Percentiles rank a stretch among this genome's conserved stretches.
Evolutionary conservation across 805 yeast genomes (phyloP).

Genomic region (Alloascoidea hylecoeti): DNA sequence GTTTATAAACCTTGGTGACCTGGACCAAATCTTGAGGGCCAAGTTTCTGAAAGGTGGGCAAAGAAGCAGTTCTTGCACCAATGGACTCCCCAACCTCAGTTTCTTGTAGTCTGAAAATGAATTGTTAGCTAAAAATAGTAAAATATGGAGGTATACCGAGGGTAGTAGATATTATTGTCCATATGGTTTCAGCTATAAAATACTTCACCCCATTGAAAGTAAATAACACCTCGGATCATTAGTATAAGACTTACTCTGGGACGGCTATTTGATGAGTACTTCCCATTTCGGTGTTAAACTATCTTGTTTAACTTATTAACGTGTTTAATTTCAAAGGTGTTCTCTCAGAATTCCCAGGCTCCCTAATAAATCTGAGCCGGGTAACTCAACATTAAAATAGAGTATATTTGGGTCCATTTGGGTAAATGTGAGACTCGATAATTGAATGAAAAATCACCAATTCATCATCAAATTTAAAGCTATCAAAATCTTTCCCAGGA

Average conservation of each 20-base stretch:
- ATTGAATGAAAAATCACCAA: too few species aligned
- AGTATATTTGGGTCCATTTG: too few species aligned
- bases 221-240: neutral
- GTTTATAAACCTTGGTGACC: conserved; percentile 25
- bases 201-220: neutral
- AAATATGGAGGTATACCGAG: too few species aligned
- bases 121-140: neutral
- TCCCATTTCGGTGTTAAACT: neutral
- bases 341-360: too few species aligned
- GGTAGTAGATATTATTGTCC: neutral
- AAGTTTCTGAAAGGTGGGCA: conserved; percentile 32
- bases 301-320: too few species aligned
- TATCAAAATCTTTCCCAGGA: too few species aligned
- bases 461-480: too few species aligned
- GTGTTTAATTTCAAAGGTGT: too few species aligned
- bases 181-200: neutral
- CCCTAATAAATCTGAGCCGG: too few species aligned
- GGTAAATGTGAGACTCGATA: too few species aligned
- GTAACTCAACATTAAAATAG: too few species aligned
- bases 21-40: conserved; percentile 71
- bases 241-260: neutral
- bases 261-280: neutral
- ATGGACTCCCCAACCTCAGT: conserved; percentile 36
- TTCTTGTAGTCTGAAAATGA: conserved; percentile 27
- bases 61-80: conserved; percentile 27